A percentile compares a stretch with the other conserved stretches of the same genome.
Evolutionary conservation across 2,329 filamentous ascomycete genomes (phyloP).

Genomic region (Apiospora phragmitis): DNA sequence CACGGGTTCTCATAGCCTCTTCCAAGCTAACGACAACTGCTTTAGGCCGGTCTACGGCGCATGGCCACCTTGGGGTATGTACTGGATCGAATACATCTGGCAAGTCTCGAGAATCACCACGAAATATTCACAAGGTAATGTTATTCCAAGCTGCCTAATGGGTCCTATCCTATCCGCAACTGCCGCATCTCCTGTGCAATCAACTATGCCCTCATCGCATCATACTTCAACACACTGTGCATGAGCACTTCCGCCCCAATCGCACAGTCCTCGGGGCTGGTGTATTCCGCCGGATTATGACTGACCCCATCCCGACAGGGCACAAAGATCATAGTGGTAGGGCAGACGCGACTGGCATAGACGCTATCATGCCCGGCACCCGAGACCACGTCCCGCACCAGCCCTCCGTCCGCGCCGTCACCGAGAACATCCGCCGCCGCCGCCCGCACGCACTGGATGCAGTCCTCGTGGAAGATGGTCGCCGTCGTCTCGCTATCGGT

Average conservation of each 20-base stretch:
- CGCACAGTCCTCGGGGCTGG: slow-evolving; percentile 57
- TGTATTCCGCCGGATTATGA: slow-evolving; percentile 65
- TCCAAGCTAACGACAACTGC: too few species aligned
- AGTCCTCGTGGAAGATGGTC: slow-evolving; percentile 66
- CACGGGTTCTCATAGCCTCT: too few species aligned
- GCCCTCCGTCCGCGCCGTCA: slow-evolving; percentile 31
- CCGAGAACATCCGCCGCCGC: slow-evolving; percentile 60
- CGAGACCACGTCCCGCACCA: slow-evolving; percentile 39
- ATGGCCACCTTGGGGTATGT: too few species aligned
- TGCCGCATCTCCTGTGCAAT: background rate
- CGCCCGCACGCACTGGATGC: slow-evolving; percentile 63
- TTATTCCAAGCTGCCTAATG: too few species aligned
- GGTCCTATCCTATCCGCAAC: background rate
- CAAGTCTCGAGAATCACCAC: background rate
- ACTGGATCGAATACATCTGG: background rate
- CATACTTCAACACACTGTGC: slow-evolving; percentile 42
- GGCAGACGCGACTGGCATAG: slow-evolving; percentile 58
- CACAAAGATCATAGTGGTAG: slow-evolving; percentile 68
- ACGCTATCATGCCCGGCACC: slow-evolving; percentile 53
- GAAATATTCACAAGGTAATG: too few species aligned
- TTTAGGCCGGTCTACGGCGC: too few species aligned
- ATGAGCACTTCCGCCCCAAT: slow-evolving; percentile 52
- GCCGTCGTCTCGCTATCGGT: slow-evolving; percentile 64
- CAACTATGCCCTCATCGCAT: slow-evolving; percentile 18
- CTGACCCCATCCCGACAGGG: slow-evolving; percentile 63